Evolutionary conservation across 2,329 filamentous ascomycete species (phyloP).

Genomic region (Aphanoascus verrucosus): DNA sequence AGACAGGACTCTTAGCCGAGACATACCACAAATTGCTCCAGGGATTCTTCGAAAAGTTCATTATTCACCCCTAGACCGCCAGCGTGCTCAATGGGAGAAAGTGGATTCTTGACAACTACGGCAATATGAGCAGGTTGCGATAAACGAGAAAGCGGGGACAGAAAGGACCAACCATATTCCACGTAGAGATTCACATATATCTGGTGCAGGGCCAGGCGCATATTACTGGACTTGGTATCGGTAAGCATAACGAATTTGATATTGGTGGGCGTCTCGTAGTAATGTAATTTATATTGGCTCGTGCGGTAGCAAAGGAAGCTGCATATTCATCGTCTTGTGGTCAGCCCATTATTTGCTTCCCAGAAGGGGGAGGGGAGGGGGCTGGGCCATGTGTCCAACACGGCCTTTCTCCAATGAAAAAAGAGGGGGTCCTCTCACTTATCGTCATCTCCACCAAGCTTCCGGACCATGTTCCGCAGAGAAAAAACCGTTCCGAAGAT

Average conservation of each 20-base stretch:
- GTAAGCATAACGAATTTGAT: slow-evolving; percentile 96
- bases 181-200: slow-evolving; percentile 98
- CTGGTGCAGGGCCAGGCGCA: slow-evolving; percentile 90
- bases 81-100: slow-evolving; percentile 51
- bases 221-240: slow-evolving; percentile 76
- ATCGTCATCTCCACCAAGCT: slow-evolving; percentile 87
- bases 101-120: slow-evolving; percentile 53
- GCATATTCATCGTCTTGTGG: slow-evolving; percentile 1
- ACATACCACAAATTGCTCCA: slow-evolving; percentile 42
- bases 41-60: slow-evolving; percentile 52
- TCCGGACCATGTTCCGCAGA: slow-evolving; percentile 89
- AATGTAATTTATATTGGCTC: slow-evolving; percentile 93
- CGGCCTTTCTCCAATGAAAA: neutral
- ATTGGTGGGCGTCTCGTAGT: slow-evolving; percentile 94
- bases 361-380: neutral
- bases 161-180: slow-evolving; percentile 60
- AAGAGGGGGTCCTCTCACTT: slow-evolving; percentile 35
- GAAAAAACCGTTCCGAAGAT: slow-evolving; percentile 97
- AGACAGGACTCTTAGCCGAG: neutral
- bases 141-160: neutral
- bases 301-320: slow-evolving; percentile 92
- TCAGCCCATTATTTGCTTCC: slow-evolving; percentile 15
- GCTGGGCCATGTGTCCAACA: neutral
- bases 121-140: neutral
- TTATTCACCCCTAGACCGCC: slow-evolving; percentile 53